Evolutionary conservation across 768 basidiomycete species (phyloP), one percentile per base, ranked within the genome.

Genomic region (Lactarius hengduanensis): DNA sequence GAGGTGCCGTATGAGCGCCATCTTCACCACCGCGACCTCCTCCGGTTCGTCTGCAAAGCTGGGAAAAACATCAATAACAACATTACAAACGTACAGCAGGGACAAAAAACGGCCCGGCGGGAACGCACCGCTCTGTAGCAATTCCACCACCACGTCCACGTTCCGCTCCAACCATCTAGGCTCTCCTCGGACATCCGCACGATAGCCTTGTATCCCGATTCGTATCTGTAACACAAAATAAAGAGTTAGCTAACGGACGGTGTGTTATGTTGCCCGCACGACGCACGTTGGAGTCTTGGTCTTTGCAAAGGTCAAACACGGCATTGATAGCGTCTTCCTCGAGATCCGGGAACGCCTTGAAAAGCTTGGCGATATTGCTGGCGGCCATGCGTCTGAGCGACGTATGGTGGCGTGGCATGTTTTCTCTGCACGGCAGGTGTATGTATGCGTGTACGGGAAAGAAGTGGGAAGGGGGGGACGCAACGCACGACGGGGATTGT

Each of bases 301-400:
- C 89, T 74, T 91, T 90, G 73, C 89, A 91, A 0, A 91, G 77
- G 76, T 91, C 89, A 71, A 90, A 91, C 16, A 91, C 81, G n/a
- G 87, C 86, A 70, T 91, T 87, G 72, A 91, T 89, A 6, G 87
- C 87, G 26, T 83, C 83, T 70, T 91, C 90, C 73, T 89, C 86
- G n/a, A 87, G 77, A 55, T 89, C 89, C 0, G 85, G 84, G 70
- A 89, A 88, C 74, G 88, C 84, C 69, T 77, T 82, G 77, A 90
- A 85, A 73, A 86, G 86, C 58, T 75, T 69, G 40, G 79, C 82
- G 63, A 90, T 82, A 61, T 85, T 81, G 38, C 76, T 76, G 0
- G 88, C 88, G 0, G 85, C 86, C 38, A 86, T 77, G 30, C 80
- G 81, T 71, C 87, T 88, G 65, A 86, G 74, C 18, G 74, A 71